phyloP scores from a whole-genome alignment of 768 basidiomycete species.

The Boletus vermiculosoides region DNA sequence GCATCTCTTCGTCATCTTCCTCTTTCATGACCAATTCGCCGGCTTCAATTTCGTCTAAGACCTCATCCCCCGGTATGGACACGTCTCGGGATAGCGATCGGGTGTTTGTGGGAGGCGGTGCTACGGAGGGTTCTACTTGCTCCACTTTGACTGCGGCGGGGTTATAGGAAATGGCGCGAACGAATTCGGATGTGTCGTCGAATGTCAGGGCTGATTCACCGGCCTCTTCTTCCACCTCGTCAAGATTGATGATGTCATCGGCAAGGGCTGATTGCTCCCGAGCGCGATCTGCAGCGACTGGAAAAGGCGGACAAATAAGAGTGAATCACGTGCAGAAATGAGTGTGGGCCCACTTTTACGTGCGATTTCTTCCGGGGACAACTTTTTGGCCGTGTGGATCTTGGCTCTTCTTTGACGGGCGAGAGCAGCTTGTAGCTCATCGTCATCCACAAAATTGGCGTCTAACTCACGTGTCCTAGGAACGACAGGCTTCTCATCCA shows the following conservation, averaged over 20 bases:
- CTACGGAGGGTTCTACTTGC: conserved; percentile 36
- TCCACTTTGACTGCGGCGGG: conserved; percentile 54
- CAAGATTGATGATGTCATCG: conserved; percentile 44
- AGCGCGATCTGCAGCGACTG: conserved; percentile 65
- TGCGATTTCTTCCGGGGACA: conserved; percentile 81
- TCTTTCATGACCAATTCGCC: conserved; percentile 79
- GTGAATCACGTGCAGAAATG: not conserved
- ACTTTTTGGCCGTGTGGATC: conserved; percentile 70
- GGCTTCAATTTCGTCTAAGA: conserved; percentile 74
- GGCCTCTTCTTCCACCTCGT: conserved; percentile 44
- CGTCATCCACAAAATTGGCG: conserved; percentile 94
- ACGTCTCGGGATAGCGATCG: conserved; percentile 50
- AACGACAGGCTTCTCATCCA: conserved; percentile 71
- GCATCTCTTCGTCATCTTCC: conserved; percentile 75
- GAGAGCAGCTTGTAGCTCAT: conserved; percentile 92
- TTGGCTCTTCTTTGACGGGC: conserved; percentile 83
- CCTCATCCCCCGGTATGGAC: conserved; percentile 61
- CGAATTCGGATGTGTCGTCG: conserved; percentile 97
- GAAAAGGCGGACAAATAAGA: conserved; percentile 4
- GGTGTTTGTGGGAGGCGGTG: conserved; percentile 29
- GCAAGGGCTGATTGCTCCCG: conserved; percentile 46
- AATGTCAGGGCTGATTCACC: conserved; percentile 64
- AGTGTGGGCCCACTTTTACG: conserved; percentile 54
- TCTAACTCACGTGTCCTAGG: conserved; percentile 73
- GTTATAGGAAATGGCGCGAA: conserved; percentile 75